A percentile compares a stretch with the other conserved stretches of the same genome.
Conservation (phyloP, 306 rosid genomes). For the Pyrus betulifolia region DNA sequence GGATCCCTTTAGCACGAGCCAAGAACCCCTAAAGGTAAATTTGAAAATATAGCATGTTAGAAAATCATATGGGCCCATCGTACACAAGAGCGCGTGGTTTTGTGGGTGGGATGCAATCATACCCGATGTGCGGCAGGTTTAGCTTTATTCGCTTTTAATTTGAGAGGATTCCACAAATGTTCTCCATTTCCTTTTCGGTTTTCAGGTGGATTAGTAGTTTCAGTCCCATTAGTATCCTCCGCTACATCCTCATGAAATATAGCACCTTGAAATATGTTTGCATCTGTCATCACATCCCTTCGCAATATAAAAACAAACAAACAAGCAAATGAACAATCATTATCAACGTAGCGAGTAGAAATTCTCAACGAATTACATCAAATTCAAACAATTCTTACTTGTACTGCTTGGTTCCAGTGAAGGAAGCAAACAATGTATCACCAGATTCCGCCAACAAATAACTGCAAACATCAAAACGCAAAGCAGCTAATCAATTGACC, state of each 20-base stretch:
- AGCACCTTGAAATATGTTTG: constrained; percentile 94
- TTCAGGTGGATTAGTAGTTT: constrained; percentile 32
- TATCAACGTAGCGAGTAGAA: constrained; percentile 2
- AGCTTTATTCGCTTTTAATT: constrained; percentile 51
- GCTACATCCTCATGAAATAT: constrained; percentile 83
- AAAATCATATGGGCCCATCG: not conserved
- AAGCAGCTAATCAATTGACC: constrained; percentile 1
- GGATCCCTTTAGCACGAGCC: constrained; percentile 99
- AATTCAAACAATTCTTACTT: constrained; percentile 44
- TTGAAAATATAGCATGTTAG: constrained; percentile 2
- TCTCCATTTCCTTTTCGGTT: constrained; percentile 49
- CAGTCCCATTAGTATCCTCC: constrained; percentile 42
- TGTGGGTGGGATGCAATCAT: constrained; percentile 1
- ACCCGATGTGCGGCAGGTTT: constrained; percentile 97
- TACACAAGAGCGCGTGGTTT: not conserved
- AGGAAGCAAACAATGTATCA: constrained; percentile 96
- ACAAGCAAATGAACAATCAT: constrained; percentile 2
- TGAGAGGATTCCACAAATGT: constrained; percentile 59
- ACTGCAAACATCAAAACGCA: constrained; percentile 29
- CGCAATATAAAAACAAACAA: constrained; percentile 12
- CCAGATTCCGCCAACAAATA: constrained; percentile 96
- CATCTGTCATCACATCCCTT: constrained; percentile 95
- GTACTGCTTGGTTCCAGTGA: constrained; percentile 93
- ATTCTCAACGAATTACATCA: not conserved
- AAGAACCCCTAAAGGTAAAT: constrained; percentile 63